Percentiles rank a stretch among this genome's conserved stretches.
These are phyloP conservation scores for Scenedesmus sp. DNA, from an alignment of 163 green algal genomes.

Conservation along the genomic window DNA sequence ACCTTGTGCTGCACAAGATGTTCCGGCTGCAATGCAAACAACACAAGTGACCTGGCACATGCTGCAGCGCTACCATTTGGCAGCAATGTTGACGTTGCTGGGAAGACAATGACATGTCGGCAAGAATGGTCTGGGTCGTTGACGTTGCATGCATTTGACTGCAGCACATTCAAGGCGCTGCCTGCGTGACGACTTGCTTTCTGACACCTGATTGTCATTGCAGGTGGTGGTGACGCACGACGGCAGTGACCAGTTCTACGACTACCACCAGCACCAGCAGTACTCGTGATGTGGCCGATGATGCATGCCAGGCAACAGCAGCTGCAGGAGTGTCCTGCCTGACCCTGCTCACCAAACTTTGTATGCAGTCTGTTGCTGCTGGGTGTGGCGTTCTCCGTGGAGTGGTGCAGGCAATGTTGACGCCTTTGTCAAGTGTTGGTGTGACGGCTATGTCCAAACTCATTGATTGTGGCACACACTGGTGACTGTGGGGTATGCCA, in stretches of 20 bases:
- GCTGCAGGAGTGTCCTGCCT: background rate
- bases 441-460: background rate
- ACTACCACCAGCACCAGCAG: conserved; percentile 40
- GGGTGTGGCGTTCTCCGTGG: background rate
- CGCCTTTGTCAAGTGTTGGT: background rate
- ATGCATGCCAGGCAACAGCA: background rate
- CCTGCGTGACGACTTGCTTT: background rate
- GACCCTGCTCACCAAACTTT: background rate
- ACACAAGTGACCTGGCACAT: background rate
- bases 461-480: background rate
- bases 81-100: no score
- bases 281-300: background rate
- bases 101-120: no score
- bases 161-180: background rate
- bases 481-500: background rate
- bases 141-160: background rate
- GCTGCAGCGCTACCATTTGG: background rate
- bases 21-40: no score
- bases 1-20: background rate
- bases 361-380: background rate
- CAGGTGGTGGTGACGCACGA: conserved; percentile 46
- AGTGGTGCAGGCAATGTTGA: background rate
- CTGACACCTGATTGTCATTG: background rate
- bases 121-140: background rate
- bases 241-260: conserved; percentile 43